Base-by-base conservation (phyloP, 2,329 filamentous ascomycete species). In the Hymenoscyphus albidus region DNA sequence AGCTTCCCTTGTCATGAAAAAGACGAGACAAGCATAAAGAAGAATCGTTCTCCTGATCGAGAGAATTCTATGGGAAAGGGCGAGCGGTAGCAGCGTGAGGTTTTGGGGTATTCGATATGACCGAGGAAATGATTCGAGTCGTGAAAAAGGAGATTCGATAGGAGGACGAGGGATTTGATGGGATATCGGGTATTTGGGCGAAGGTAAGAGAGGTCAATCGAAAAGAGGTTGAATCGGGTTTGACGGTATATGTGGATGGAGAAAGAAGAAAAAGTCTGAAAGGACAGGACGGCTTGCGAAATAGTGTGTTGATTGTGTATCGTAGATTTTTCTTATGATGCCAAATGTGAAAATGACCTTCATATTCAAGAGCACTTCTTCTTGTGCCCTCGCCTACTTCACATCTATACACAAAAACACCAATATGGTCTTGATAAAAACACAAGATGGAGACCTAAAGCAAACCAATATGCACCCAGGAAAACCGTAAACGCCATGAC, bases 401-500 rank as follows among this genome's bases (percentile, higher is more conserved):
- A 72, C 71, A 70, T 71, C 71, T 71, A 72, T 74, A 71, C 68
- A 74, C 72, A 72, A 68, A 71, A 74, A 69, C 72, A 74, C 72
- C 70, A 69, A 62, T 27, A 54, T 59, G 65, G 68, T 67, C 68
- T 64, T 65, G 64, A 35, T 35, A 35, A 63, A 68, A 67, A 70
- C 65, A 68, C 38, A 64, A 40, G 59, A 61, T 63, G 62, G 57
- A 63, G 59, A 67, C 69, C 65, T 70, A 71, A 56, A 68, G 64
- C 67, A 72, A 67, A 73, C 71, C 70, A 67, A 35, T 31, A 65
- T 65, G 64, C 57, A 68, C 65, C 58, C 40, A 51, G 56, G 59
- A 22, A 67, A 64, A 72, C 71, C 73, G 59, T 65, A 61, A 74
- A 75, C 73, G 73, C 73, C 73, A 63, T 57, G 64, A 70, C 65